Evolutionary conservation across 805 yeast species (phyloP).

Genomic region (Saturnispora gosingensis): DNA sequence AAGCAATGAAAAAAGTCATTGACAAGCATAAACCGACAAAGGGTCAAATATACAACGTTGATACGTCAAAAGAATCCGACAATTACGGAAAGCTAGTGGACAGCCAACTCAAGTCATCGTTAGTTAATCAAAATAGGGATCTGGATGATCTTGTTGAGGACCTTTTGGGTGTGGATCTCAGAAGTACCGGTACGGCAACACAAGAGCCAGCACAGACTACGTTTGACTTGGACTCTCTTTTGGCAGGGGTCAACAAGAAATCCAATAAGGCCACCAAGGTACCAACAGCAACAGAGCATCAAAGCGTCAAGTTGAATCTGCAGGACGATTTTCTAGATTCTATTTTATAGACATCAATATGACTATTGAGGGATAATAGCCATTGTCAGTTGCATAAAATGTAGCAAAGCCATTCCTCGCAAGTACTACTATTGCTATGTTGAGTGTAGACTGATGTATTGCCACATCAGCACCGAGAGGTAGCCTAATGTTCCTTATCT

Average conservation of each 20-base stretch:
- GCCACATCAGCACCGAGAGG: too few relatives aligned
- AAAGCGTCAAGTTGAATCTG: not conserved
- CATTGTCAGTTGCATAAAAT: too few relatives aligned
- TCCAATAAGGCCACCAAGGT: not conserved
- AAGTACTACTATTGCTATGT: too few relatives aligned
- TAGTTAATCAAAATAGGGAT: not conserved
- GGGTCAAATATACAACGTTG: slow-evolving; percentile 11
- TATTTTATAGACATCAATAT: not conserved
- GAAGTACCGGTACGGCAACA: not conserved
- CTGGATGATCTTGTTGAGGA: slow-evolving; percentile 12
- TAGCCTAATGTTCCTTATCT: not conserved
- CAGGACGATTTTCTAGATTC: slow-evolving; percentile 12
- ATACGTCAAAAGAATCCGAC: slow-evolving; percentile 10
- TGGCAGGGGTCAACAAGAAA: not conserved
- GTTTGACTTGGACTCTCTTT: slow-evolving; percentile 9
- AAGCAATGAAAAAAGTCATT: slow-evolving; percentile 6
- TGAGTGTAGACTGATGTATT: too few relatives aligned
- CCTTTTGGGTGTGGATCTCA: slow-evolving; percentile 9
- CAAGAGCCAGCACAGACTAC: not conserved
- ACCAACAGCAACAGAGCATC: not conserved
- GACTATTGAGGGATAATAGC: too few relatives aligned
- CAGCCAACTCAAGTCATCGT: not conserved
- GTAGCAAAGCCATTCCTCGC: too few relatives aligned
- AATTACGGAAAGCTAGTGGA: slow-evolving; percentile 12
- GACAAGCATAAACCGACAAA: not conserved